Base-by-base conservation (phyloP, 257 asterid genomes). In the Lantana camara region DNA sequence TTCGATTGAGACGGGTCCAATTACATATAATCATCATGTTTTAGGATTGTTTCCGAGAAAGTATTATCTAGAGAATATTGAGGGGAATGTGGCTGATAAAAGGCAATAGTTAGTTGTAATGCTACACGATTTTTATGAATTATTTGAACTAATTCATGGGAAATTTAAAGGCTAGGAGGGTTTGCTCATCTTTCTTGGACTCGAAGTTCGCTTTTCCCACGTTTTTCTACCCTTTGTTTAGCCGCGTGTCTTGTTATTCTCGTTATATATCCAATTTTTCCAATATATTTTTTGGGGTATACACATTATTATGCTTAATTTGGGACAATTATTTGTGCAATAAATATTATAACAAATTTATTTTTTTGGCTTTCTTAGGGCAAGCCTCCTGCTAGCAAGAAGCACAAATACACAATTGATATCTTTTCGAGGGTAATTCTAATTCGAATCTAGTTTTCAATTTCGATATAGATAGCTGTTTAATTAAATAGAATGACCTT, bases 141-240 rank as follows among this genome's bases (percentile, higher is more conserved):
- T 45, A 66, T 44, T 17, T 60, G 50, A 60, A 15, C 23, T 34
- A 50, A 14, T 34, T 32, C 57, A 17, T 47, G n/a, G 1, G 32
- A 19, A 74, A 74, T 55, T 57, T 49, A 48, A 27, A 5, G 32
- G 32, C 32, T 27, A 5, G 5, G 32, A 27, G 32, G 42, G 5
- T 37, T 53, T 34, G 34, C 15, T 42, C 4, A 35, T 41, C 10
- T 73, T 62, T 57, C 72, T 70, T 60, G 63, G 53, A 64, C 69
- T 61, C 9, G 41, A 48, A 58, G 44, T 49, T 56, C 59, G 27
- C 34, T 13, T 41, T 17, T 51, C 68, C 38, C 60, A 37, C 48
- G 53, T 64, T 23, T 23, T 37, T 8, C n/a, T 50, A 11, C 29
- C 15, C 9, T 10, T 9, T 15, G 6, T 23, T 6, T 23, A 16